Evolutionary conservation across 2,329 filamentous ascomycete genomes (phyloP), one percentile per base, ranked within the genome.

Genomic region (Pseudogymnoascus sp.): DNA sequence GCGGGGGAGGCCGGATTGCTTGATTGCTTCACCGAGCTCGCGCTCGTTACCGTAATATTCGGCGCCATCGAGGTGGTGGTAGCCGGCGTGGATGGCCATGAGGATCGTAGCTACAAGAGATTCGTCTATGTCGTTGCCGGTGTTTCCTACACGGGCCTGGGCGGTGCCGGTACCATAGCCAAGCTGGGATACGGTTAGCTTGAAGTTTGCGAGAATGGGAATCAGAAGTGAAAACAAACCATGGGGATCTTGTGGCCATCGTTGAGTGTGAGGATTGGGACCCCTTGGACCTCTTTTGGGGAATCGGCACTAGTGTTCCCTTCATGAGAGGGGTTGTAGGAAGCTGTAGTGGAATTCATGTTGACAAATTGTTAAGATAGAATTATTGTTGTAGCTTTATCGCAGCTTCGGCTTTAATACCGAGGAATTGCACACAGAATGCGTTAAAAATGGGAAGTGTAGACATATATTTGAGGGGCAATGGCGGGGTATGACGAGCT

Each of bases 141-240:
- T 83, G 72, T 83, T 89, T 75, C 62, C 53, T n/a, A 43, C 11
- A 11, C 40, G 43, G 9, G 79, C 86, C 23, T 78, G 77, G 46
- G 88, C 87, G 0, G 88, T 90, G 43, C 89, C 89, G 3, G 89
- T 83, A 23, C 89, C 89, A 69, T 89, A 92, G 42, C 80, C 86
- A 16, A 92, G 77, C 86, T 88, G 64, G n/a, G 14, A 11, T 3
- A 40, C 1, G 25, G 43, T 42, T 49, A 60, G 31, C 60, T 21
- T 61, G 38, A 46, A 25, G 23, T 60, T 12, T 21, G 1, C 28
- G 14, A 49, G 63, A 12, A 66, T 36, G 42, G 6, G 8, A 64
- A 61, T 34, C n/a, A 53, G 28, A 23, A 1, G 36, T n/a, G 14
- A 9, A 65, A 63, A 68, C 78, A 66, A 76, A 88, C 85, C 79